Conservation (phyloP, 305 asterid genomes). For the Fraxinus sp. region DNA sequence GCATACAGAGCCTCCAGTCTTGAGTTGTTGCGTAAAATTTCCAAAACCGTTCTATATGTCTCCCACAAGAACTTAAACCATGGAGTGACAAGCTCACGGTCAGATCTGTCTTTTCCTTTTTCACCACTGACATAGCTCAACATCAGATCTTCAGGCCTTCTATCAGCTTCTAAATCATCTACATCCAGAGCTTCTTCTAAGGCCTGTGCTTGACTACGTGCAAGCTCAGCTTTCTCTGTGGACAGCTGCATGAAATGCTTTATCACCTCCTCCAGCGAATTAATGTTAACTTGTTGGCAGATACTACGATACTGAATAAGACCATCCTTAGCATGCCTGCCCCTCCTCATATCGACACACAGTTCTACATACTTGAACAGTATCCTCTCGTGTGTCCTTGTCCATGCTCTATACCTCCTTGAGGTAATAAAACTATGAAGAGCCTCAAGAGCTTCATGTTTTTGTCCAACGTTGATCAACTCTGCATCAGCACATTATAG, state of each 20-base stretch:
- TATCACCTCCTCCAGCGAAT: slow-evolving; percentile 90
- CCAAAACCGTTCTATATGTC: slow-evolving; percentile 90
- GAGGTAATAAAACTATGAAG: slow-evolving; percentile 91
- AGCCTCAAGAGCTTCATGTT: slow-evolving; percentile 93
- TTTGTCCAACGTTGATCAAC: slow-evolving; percentile 88
- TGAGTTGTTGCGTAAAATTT: slow-evolving; percentile 87
- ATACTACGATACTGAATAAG: slow-evolving; percentile 93
- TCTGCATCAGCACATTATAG: slow-evolving; percentile 50
- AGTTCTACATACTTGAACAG: slow-evolving; percentile 91
- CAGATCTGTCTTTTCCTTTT: slow-evolving; percentile 95
- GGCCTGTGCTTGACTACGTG: slow-evolving; percentile 85
- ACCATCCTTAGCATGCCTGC: slow-evolving; percentile 97
- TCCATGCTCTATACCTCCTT: slow-evolving; percentile 96
- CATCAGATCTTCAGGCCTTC: slow-evolving; percentile 94
- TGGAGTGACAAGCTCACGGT: slow-evolving; percentile 93
- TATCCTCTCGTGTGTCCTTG: slow-evolving; percentile 79
- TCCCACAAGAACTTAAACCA: slow-evolving; percentile 99
- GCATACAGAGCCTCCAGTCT: slow-evolving; percentile 87
- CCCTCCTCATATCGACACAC: slow-evolving; percentile 98
- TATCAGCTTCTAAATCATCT: slow-evolving; percentile 95
- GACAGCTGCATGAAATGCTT: slow-evolving; percentile 97
- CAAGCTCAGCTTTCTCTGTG: slow-evolving; percentile 86
- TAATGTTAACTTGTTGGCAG: slow-evolving; percentile 93
- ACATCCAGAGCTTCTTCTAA: slow-evolving; percentile 88
- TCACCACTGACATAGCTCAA: slow-evolving; percentile 97